These are phyloP conservation scores for Phytopythium montanum DNA, from an alignment of 352 stramenopile genomes.

Conservation along the genomic window DNA sequence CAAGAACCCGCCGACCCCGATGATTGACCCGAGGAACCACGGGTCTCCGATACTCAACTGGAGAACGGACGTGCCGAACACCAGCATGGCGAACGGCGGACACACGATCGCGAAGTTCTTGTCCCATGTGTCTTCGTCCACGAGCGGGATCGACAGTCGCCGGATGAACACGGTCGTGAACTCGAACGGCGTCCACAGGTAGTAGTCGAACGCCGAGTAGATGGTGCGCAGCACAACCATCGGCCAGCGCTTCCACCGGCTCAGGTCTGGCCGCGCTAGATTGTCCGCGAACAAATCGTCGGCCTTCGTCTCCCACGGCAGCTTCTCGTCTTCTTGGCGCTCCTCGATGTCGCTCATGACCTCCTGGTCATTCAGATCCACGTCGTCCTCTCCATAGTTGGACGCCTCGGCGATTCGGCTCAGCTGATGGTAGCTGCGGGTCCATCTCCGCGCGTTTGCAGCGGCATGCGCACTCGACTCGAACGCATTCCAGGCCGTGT, in stretches of 20 bases:
- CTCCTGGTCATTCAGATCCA: conserved; percentile 15
- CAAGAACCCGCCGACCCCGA: conserved; percentile 36
- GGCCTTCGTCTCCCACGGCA: conserved; percentile 7
- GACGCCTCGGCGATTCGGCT: conserved; percentile 56
- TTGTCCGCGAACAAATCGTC: conserved; percentile 4
- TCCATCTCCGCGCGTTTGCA: conserved; percentile 56
- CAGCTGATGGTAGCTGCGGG: conserved; percentile 55
- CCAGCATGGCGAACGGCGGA: conserved; percentile 53
- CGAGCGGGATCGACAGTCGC: conserved; percentile 68
- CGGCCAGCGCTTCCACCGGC: conserved; percentile 17
- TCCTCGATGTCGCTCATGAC: conserved; percentile 11
- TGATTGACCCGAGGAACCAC: conserved; percentile 40
- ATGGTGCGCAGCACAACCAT: conserved; percentile 13
- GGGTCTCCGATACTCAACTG: conserved; percentile 40
- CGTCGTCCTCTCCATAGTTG: conserved; percentile 12
- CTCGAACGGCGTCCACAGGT: conserved; percentile 73
- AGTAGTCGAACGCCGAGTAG: conserved; percentile 32
- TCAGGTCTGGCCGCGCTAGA: conserved; percentile 17
- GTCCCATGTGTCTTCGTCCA: conserved; percentile 81
- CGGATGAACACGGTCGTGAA: conserved; percentile 63
- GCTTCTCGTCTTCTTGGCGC: conserved; percentile 18
- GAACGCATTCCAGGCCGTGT: conserved; percentile 55
- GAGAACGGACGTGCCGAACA: conserved; percentile 54
- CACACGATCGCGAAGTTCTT: conserved; percentile 68
- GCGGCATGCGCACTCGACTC: conserved; percentile 58